Evolutionary conservation across 176 grass and related monocot genomes (phyloP).

Genomic region (Bolboschoenus planiculmis): DNA sequence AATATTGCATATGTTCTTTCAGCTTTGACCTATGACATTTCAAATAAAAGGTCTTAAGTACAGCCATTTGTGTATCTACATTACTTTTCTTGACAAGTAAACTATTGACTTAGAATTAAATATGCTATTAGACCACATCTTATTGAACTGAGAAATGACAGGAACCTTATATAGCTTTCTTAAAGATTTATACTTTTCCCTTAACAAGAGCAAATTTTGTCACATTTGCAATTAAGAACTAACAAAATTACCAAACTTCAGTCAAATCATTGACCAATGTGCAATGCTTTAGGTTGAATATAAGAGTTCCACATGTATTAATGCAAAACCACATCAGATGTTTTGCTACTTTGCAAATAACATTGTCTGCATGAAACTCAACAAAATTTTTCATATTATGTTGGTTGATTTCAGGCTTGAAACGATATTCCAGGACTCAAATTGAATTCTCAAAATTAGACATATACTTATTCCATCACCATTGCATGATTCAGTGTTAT

Average conservation of each 20-base stretch:
- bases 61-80: neutral
- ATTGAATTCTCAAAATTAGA: neutral
- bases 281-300: neutral
- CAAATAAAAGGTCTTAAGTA: neutral
- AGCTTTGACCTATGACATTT: constrained; percentile 53
- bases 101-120: neutral
- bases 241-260: neutral
- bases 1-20: constrained; percentile 84
- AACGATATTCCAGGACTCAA: neutral
- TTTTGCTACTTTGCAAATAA: neutral
- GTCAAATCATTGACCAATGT: neutral
- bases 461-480: neutral
- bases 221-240: neutral
- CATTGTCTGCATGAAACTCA: neutral
- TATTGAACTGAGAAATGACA: neutral
- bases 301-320: neutral
- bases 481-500: neutral
- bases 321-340: neutral
- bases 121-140: neutral
- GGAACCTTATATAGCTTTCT: neutral
- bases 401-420: neutral
- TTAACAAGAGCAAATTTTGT: neutral
- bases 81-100: neutral
- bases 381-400: neutral
- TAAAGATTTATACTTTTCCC: neutral